Percentiles rank a stretch among this genome's conserved stretches.
Evolutionary conservation across 2,329 filamentous ascomycete genomes (phyloP).

Genomic region (Gliomastix tumulicola): DNA sequence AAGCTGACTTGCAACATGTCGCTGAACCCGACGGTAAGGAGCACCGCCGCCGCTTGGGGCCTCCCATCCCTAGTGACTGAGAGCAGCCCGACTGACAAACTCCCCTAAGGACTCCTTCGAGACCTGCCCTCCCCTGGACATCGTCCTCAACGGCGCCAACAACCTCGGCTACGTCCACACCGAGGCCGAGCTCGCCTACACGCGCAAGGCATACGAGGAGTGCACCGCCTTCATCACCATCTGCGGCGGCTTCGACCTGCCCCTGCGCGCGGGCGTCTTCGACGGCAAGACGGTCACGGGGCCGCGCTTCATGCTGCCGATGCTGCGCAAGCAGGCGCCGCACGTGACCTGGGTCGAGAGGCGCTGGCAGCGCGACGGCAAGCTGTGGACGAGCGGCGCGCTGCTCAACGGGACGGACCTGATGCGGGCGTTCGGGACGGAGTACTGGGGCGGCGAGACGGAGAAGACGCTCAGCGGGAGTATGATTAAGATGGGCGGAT

Average conservation of each 20-base stretch:
- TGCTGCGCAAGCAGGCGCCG: conserved; percentile 16
- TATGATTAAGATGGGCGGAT: conserved; percentile 13
- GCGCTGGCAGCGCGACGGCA: conserved; percentile 25
- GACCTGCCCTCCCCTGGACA: conserved; percentile 29
- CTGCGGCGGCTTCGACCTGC: conserved; percentile 25
- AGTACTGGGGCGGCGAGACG: conserved; percentile 17
- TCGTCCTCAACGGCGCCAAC: conserved; percentile 31
- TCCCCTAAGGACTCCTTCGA: conserved; percentile 25
- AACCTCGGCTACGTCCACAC: conserved; percentile 15
- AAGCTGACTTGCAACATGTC: conserved; percentile 16
- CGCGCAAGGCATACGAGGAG: conserved; percentile 23
- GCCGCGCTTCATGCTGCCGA: conserved; percentile 18
- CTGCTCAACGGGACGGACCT: conserved; percentile 25
- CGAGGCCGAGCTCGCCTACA: conserved; percentile 24
- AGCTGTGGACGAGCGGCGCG: conserved; percentile 25
- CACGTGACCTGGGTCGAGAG: conserved; percentile 27
- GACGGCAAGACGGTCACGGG: conserved; percentile 27
- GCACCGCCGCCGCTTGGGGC: background rate
- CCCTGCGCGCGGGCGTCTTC: conserved; percentile 24
- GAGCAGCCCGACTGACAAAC: background rate
- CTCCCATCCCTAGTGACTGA: background rate
- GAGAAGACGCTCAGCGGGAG: conserved; percentile 7
- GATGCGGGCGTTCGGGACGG: conserved; percentile 18
- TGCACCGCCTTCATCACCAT: conserved; percentile 29
- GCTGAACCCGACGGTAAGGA: conserved; percentile 19